These are phyloP conservation scores for Hypocrella siamensis DNA, from an alignment of 2,329 filamentous ascomycete genomes.

Conservation along the genomic window DNA sequence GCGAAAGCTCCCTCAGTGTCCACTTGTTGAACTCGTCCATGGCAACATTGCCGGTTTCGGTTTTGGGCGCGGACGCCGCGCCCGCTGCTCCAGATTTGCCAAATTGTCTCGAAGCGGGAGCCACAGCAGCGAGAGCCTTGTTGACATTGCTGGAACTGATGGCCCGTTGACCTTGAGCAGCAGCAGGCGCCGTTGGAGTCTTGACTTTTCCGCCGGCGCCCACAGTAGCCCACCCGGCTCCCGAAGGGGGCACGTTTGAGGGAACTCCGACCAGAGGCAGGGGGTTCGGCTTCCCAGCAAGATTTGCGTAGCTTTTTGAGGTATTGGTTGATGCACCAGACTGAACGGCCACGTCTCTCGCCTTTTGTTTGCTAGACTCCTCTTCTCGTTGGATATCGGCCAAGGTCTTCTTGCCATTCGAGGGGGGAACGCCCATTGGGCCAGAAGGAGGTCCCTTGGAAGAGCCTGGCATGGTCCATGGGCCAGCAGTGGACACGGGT, in stretches of 20 bases:
- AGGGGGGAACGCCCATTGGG: conserved; percentile 8
- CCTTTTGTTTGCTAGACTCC: conserved; percentile 62
- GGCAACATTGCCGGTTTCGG: conserved; percentile 33
- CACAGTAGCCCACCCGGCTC: conserved; percentile 75
- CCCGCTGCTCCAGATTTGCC: conserved; percentile 37
- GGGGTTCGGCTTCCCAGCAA: conserved; percentile 59
- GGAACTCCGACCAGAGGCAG: conserved; percentile 11
- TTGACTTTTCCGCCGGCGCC: conserved; percentile 89
- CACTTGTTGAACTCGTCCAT: conserved; percentile 92
- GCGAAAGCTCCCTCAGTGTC: conserved; percentile 63
- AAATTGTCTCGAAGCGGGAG: conserved; percentile 7
- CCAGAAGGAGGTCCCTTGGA: conserved; percentile 20
- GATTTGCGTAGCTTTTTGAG: conserved; percentile 86
- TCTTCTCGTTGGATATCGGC: conserved; percentile 96
- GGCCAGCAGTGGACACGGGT: conserved; percentile 47
- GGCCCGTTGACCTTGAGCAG: conserved; percentile 27
- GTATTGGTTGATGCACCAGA: conserved; percentile 29
- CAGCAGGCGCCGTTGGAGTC: conserved; percentile 43
- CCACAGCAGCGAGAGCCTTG: conserved; percentile 25
- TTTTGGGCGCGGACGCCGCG: conserved; percentile 23
- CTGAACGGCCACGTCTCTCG: conserved; percentile 33
- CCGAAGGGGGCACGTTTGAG: conserved; percentile 12
- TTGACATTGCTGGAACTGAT: conserved; percentile 27
- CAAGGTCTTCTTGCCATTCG: conserved; percentile 64
- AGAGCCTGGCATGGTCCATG: conserved; percentile 51